Evolutionary conservation across 225 moss, liverwort and hornwort species (phyloP).

Genomic region (Ulota crispa): DNA sequence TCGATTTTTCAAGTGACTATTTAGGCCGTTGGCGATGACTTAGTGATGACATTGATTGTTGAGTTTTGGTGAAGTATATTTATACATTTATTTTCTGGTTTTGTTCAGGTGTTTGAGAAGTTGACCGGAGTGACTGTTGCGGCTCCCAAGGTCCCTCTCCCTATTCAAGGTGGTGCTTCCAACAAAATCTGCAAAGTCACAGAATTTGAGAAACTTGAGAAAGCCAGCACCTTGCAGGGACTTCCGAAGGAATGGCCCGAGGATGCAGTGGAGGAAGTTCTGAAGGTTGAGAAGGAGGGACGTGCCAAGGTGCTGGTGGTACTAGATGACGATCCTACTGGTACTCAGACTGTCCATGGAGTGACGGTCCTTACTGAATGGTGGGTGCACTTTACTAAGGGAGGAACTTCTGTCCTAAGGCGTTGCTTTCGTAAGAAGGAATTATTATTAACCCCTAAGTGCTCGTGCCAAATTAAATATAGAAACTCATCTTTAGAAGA

Average conservation of each 20-base stretch:
- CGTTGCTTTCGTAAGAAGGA: background rate
- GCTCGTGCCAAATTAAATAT: background rate
- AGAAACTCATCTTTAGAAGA: background rate
- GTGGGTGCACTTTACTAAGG: conserved; percentile 38
- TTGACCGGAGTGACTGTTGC: conserved; percentile 70
- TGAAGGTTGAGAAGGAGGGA: conserved; percentile 61
- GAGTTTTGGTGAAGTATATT: background rate
- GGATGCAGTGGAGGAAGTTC: conserved; percentile 72
- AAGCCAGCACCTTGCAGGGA: conserved; percentile 56
- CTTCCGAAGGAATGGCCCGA: conserved; percentile 86
- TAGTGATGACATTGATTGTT: background rate
- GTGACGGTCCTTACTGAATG: conserved; percentile 89
- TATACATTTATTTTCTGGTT: background rate
- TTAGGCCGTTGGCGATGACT: background rate
- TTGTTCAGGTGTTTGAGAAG: conserved; percentile 75
- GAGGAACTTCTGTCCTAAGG: background rate
- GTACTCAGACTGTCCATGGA: conserved; percentile 94
- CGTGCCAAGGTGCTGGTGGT: conserved; percentile 83
- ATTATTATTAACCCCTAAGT: background rate
- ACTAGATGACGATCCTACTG: conserved; percentile 96
- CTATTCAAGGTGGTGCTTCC: conserved; percentile 22
- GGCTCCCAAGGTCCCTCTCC: conserved; percentile 32
- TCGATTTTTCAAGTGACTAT: background rate
- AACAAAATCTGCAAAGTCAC: conserved; percentile 7
- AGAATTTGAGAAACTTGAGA: conserved; percentile 50